These are phyloP conservation scores for Potentilla sterilis DNA, from an alignment of 306 rosid genomes.

Conservation along the genomic window DNA sequence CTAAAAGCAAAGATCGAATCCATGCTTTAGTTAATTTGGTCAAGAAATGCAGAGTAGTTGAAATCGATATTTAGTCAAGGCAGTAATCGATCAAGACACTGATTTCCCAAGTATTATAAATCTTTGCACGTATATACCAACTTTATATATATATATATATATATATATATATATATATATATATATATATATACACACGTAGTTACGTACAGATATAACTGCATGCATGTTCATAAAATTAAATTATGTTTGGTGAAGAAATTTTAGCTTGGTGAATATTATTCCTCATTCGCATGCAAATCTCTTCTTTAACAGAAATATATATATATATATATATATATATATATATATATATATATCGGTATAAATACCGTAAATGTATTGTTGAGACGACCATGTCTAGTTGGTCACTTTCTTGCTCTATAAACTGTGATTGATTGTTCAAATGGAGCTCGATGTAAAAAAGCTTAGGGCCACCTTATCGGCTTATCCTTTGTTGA, in stretches of 20 bases:
- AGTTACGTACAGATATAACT: too few species aligned
- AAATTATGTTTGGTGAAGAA: too few species aligned
- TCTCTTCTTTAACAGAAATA: not conserved
- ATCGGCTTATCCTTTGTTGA: conserved; percentile 39
- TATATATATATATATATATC: too few species aligned
- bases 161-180: too few species aligned
- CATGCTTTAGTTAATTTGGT: conserved; percentile 39
- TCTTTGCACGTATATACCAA: not conserved
- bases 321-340: too few species aligned
- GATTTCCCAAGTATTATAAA: not conserved
- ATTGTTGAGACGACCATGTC: too few species aligned
- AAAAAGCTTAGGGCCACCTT: conserved; percentile 23
- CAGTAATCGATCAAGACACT: conserved; percentile 17
- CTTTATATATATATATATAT: too few species aligned
- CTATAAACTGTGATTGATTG: not conserved
- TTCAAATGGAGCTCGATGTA: conserved; percentile 7
- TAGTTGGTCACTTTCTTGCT: not conserved
- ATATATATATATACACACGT: too few species aligned
- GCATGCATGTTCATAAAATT: too few species aligned
- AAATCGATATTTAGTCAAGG: conserved; percentile 29
- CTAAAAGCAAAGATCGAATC: conserved; percentile 15
- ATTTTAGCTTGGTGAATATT: not conserved
- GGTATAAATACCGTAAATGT: too few species aligned
- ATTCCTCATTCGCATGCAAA: not conserved
- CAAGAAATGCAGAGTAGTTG: conserved; percentile 38